Conservation (phyloP, 1,284 basidiomycete genomes). For the Cutaneotrichosporon arboriforme region DNA sequence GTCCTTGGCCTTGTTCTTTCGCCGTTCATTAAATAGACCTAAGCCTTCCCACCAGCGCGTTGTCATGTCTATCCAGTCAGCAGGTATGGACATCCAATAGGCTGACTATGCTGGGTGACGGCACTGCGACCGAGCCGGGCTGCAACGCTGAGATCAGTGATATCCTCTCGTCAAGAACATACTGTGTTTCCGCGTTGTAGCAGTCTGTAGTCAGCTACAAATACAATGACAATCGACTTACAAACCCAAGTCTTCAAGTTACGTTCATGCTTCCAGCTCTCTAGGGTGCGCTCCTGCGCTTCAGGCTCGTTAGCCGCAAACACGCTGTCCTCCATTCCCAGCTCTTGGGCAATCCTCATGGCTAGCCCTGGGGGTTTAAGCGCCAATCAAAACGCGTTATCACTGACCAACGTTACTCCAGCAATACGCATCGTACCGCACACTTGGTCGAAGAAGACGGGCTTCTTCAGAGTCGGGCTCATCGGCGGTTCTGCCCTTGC, state of each 20-base stretch:
- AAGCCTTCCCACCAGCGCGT: constrained; percentile 17
- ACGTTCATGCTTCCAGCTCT: constrained; percentile 8
- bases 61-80: constrained; percentile 9
- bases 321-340: constrained; percentile 14
- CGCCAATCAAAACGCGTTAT: neutral
- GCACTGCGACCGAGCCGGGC: constrained; percentile 15
- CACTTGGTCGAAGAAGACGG: constrained; percentile 3
- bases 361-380: constrained; percentile 6
- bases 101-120: constrained; percentile 7
- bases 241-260: constrained; percentile 16
- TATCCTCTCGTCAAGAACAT: too few species aligned
- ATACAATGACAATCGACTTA: neutral
- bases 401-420: constrained; percentile 12
- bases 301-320: neutral
- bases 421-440: constrained; percentile 14
- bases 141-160: constrained; percentile 1
- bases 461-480: constrained; percentile 10
- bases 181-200: constrained; percentile 13
- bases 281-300: neutral
- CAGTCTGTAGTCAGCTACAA: constrained; percentile 1
- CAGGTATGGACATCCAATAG: neutral
- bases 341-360: constrained; percentile 14
- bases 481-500: neutral
- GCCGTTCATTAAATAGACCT: neutral
- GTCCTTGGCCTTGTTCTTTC: neutral